Conservation (phyloP, 2,329 filamentous ascomycete species). For the Penicillium griseofulvum region DNA sequence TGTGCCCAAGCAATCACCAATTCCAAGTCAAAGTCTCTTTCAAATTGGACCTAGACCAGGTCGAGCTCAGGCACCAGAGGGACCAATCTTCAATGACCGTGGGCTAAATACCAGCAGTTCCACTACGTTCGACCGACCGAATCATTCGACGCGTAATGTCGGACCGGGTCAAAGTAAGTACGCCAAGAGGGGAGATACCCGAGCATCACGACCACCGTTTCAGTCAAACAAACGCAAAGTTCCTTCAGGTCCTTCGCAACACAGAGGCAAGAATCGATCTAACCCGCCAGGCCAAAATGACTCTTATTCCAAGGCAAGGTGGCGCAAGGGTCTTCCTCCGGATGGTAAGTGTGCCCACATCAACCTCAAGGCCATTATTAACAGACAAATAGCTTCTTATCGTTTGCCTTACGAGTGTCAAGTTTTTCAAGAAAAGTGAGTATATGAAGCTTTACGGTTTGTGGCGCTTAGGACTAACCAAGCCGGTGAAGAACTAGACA, state of each 20-base stretch:
- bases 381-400: background rate
- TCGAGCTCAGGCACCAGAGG: background rate
- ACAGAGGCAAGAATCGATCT: too few relatives aligned
- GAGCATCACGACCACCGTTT: background rate
- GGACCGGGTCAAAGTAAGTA: background rate
- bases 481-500: background rate
- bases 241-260: background rate
- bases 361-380: background rate
- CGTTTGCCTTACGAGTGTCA: conserved; percentile 1
- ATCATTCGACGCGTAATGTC: background rate
- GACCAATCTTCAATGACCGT: background rate
- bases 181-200: background rate
- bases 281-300: background rate
- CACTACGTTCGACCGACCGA: too few relatives aligned
- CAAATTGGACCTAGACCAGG: background rate
- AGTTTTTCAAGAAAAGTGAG: conserved; percentile 1
- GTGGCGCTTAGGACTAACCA: background rate
- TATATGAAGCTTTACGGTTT: background rate
- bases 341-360: background rate
- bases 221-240: background rate
- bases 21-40: background rate
- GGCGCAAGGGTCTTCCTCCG: background rate
- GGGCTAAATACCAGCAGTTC: background rate
- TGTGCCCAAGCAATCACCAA: too few relatives aligned
- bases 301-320: background rate